Conservation (phyloP, 1,284 basidiomycete species). For the Malassezia obtusa region DNA sequence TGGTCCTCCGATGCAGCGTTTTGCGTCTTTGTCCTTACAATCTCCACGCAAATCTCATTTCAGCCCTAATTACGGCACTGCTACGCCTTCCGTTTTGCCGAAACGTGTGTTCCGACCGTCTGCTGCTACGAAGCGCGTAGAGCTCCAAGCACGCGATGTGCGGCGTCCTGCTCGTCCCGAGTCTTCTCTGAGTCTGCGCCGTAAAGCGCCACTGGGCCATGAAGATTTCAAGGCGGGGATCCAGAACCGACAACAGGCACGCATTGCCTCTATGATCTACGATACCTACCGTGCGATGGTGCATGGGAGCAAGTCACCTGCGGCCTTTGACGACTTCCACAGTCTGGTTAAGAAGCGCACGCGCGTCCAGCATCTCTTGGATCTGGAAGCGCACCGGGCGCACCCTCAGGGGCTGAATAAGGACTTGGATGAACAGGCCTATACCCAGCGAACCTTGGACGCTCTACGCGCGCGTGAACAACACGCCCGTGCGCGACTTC, state of each 20-base stretch:
- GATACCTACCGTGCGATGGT: slow-evolving; percentile 4
- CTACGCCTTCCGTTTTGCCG: not conserved
- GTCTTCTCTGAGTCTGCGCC: slow-evolving; percentile 7
- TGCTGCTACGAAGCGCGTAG: not conserved
- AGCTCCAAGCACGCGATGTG: not conserved
- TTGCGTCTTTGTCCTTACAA: not conserved
- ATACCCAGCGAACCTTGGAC: slow-evolving; percentile 17
- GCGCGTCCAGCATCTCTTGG: slow-evolving; percentile 18
- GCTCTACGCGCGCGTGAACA: slow-evolving; percentile 10
- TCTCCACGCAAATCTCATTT: not conserved
- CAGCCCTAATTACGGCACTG: not conserved
- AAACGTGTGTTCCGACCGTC: not conserved
- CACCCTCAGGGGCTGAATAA: not conserved
- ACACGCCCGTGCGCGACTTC: slow-evolving; percentile 5
- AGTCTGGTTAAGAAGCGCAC: slow-evolving; percentile 18
- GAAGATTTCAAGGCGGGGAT: slow-evolving; percentile 12
- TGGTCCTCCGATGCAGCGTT: too few relatives aligned
- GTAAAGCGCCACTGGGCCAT: slow-evolving; percentile 14
- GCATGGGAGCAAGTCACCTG: not conserved
- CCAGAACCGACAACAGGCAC: slow-evolving; percentile 12
- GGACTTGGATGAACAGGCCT: slow-evolving; percentile 10
- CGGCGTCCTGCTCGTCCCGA: not conserved
- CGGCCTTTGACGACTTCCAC: slow-evolving; percentile 10
- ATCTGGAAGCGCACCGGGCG: slow-evolving; percentile 16
- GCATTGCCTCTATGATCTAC: slow-evolving; percentile 14